Conservation (phyloP, 2,329 filamentous ascomycete genomes). For the Fusarium proliferatum region DNA sequence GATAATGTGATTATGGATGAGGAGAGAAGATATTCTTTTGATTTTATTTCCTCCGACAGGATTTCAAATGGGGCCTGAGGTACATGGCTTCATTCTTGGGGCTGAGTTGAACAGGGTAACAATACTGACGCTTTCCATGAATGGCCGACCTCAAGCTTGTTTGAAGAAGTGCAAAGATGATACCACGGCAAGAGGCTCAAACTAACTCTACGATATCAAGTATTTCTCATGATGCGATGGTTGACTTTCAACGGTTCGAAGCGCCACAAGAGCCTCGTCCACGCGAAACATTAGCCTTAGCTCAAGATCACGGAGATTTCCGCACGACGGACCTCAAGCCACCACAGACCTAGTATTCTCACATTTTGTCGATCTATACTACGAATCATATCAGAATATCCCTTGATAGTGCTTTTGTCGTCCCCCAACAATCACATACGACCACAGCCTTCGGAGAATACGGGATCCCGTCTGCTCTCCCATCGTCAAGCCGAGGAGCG, state of each 20-base stretch:
- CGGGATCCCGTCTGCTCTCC: constrained; percentile 30
- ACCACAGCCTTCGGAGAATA: constrained; percentile 26
- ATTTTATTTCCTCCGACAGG: background rate
- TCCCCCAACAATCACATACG: background rate
- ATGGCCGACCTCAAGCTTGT: background rate
- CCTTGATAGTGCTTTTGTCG: background rate
- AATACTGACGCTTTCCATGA: rapidly evolving
- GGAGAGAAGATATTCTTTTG: background rate
- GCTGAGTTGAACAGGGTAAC: background rate
- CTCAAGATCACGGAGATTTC: background rate
- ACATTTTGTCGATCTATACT: background rate
- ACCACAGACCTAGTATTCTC: background rate
- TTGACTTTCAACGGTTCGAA: background rate
- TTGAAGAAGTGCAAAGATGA: rapidly evolving
- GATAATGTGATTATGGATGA: background rate
- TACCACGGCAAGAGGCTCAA: background rate
- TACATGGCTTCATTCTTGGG: too few relatives aligned
- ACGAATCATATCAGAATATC: rapidly evolving
- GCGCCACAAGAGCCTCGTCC: constrained; percentile 18
- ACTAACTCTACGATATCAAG: background rate
- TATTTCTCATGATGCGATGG: background rate
- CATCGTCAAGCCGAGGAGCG: constrained; percentile 18
- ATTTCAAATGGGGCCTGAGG: background rate
- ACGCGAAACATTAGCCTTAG: background rate
- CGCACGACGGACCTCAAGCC: background rate